These are phyloP conservation scores for Alternaria ventricosa DNA, from an alignment of 2,329 filamentous ascomycete genomes.

Conservation along the genomic window DNA sequence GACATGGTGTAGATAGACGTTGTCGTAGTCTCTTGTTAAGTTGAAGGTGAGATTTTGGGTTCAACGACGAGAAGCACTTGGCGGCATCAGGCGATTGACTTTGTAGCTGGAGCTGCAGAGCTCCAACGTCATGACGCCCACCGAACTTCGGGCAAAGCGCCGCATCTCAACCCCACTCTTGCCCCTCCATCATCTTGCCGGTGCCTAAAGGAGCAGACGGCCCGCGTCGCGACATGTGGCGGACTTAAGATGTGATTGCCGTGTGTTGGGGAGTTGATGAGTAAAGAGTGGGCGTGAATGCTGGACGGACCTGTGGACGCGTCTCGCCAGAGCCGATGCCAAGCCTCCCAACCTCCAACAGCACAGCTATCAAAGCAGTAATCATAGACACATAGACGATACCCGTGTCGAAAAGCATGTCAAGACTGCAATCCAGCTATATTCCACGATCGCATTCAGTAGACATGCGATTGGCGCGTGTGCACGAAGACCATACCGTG, in stretches of 20 bases:
- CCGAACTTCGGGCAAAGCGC: conserved; percentile 7
- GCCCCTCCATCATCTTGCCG: conserved; percentile 6
- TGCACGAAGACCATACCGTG: neutral
- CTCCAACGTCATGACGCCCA: conserved; percentile 22
- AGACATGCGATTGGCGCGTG: neutral
- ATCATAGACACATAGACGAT: neutral
- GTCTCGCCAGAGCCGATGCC: neutral
- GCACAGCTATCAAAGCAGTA: neutral
- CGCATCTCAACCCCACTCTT: conserved; percentile 26
- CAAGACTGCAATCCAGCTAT: accelerated
- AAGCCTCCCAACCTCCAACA: neutral
- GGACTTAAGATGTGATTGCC: neutral
- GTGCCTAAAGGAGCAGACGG: conserved; percentile 10
- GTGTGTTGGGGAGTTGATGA: neutral
- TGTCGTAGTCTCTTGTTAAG: neutral
- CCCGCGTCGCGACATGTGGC: neutral
- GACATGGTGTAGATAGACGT: conserved; percentile 29
- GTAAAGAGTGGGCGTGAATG: neutral
- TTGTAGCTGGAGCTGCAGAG: conserved; percentile 1
- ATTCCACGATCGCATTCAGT: neutral
- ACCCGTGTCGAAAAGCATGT: neutral
- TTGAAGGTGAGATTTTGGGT: neutral
- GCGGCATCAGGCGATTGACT: neutral
- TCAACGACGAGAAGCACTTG: neutral
- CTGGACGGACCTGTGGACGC: neutral